Base-by-base conservation (phyloP, 495 filamentous ascomycete species). In the Hypomontagnella submonticulosa region DNA sequence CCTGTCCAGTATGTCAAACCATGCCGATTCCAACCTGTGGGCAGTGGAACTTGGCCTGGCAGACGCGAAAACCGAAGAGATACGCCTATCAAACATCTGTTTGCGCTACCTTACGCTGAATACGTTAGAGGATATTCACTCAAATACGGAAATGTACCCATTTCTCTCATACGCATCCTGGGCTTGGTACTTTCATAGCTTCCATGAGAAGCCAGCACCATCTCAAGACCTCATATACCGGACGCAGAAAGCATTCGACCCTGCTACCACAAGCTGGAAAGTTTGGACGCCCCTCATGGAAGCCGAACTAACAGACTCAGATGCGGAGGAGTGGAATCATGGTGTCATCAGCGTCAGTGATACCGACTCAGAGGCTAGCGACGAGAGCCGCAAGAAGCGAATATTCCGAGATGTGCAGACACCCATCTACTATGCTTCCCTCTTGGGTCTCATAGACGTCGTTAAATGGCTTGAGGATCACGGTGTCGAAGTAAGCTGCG, bases 171-270 rank as follows among this genome's bases (percentile, higher is more conserved):
- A 47, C n/a, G 43, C 43, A 8, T 16, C 43, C 10, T 47, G 43
- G 43, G 43, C 43, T 27, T 47, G 43, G 43, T 47, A 47, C n/a
- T 47, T 47, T 12, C 20, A 47, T 47, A 30, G 43, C 19, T 47
- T 47, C n/a, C 43, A 47, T 11, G 43, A 47, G 20, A 47, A 47
- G 43, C 43, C 43, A 18, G 43, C 43, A 11, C 43, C 43, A 11
- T 47, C 43, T 23, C 43, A 47, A 47, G 43, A 30, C 19, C 19
- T 47, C 10, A 47, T 47, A 18, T 10, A 47, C 27, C 43, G 43
- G n/a, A 30, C 43, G 11, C 43, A 27, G 20, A 47, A 47, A 30
- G 43, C 20, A 9, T 47, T 47, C 10, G 43, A 47, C 19, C 43
- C 43, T 12, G n/a, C 43, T 47, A 47, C 43, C n/a, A 47, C 43